Evolutionary conservation across 2,329 filamentous ascomycete genomes (phyloP).

Genomic region (Neonectria punicea): DNA sequence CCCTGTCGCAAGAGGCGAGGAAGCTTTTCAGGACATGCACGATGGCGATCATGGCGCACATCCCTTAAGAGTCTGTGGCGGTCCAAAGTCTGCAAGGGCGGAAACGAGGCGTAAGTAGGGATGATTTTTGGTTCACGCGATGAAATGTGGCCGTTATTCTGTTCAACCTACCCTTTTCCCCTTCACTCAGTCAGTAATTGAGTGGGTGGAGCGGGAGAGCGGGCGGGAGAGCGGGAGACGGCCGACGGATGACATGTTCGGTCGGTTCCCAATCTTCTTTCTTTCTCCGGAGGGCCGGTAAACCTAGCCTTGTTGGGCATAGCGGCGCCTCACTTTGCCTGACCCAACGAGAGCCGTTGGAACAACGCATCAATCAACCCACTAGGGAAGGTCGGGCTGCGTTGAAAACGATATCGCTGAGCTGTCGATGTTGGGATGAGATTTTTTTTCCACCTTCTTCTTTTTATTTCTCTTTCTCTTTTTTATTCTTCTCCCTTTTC

Average conservation of each 20-base stretch:
- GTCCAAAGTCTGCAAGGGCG: background rate
- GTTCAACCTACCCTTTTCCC: background rate
- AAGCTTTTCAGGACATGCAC: background rate
- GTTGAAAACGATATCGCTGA: slow-evolving; percentile 6
- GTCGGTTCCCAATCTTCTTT: too few species aligned
- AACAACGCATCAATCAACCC: slow-evolving; percentile 23
- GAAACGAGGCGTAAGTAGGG: background rate
- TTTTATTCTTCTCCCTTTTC: background rate
- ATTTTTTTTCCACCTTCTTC: background rate
- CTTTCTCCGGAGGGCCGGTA: slow-evolving; percentile 8
- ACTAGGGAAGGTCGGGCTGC: slow-evolving; percentile 2
- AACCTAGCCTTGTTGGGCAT: slow-evolving; percentile 1
- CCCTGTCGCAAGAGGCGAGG: background rate
- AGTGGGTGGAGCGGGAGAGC: background rate
- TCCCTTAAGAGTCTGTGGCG: background rate
- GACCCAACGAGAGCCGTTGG: slow-evolving; percentile 24
- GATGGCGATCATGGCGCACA: slow-evolving; percentile 2
- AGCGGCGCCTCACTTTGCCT: background rate
- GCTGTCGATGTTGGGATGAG: background rate
- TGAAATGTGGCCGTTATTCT: background rate
- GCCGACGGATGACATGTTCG: background rate
- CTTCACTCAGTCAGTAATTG: too few species aligned
- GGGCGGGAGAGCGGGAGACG: background rate
- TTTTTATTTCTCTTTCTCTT: background rate
- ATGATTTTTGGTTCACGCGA: background rate